These are phyloP conservation scores for Fragilariopsis cylindrus DNA, from an alignment of 108 stramenopile genomes.

Conservation along the genomic window DNA sequence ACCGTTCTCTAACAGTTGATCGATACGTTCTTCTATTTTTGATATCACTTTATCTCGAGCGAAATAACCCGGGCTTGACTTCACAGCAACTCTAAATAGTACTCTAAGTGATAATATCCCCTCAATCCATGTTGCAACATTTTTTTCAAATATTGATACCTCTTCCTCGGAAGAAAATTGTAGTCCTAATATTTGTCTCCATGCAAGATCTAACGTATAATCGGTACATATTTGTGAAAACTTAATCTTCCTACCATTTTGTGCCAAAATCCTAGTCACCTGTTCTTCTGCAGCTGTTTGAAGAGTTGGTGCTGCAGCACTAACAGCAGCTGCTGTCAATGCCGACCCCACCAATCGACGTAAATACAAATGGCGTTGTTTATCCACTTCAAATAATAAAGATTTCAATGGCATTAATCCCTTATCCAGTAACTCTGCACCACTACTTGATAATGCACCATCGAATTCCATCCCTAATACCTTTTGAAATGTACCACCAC, in stretches of 20 bases:
- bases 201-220: slow-evolving; percentile 16
- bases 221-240: slow-evolving; percentile 13
- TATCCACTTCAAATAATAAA: not conserved
- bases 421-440: not conserved
- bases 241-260: not conserved
- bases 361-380: not conserved
- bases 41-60: slow-evolving; percentile 34
- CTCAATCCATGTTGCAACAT: slow-evolving; percentile 38
- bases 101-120: slow-evolving; percentile 15
- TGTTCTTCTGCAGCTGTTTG: slow-evolving; percentile 11
- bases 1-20: slow-evolving; percentile 37
- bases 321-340: not conserved
- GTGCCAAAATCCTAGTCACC: slow-evolving; percentile 28
- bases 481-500: slow-evolving; percentile 43
- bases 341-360: not conserved
- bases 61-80: slow-evolving; percentile 8
- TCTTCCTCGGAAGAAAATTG: not conserved
- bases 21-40: slow-evolving; percentile 47
- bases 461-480: slow-evolving; percentile 47
- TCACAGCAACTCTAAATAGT: not conserved
- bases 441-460: not conserved
- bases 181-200: slow-evolving; percentile 16
- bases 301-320: not conserved
- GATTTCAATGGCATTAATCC: slow-evolving; percentile 17
- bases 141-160: slow-evolving; percentile 1